Conservation (phyloP, 2,329 filamentous ascomycete species). For the Pyrenophora graminea region DNA sequence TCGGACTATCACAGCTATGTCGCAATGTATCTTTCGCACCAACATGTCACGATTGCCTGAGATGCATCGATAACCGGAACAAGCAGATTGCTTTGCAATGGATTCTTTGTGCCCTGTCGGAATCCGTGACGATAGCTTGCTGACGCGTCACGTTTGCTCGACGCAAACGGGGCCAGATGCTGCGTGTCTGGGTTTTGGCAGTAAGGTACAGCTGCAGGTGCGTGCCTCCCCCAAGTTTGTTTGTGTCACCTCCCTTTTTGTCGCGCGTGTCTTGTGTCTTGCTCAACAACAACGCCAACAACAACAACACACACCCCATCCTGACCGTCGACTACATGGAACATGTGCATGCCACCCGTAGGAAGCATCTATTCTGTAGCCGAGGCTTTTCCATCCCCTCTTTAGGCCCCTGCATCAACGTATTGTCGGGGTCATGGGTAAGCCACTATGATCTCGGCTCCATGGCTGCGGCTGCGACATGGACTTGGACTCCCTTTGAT, state of each 20-base stretch:
- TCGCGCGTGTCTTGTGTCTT: conserved; percentile 14
- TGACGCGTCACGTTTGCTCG: conserved; percentile 12
- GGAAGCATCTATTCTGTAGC: too few species aligned
- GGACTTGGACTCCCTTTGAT: conserved; percentile 5
- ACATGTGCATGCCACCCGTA: too few species aligned
- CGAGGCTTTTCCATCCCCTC: too few species aligned
- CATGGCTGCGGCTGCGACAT: too few species aligned
- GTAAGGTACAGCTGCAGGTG: conserved; percentile 30
- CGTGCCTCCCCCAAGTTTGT: conserved; percentile 28
- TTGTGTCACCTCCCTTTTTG: conserved; percentile 24
- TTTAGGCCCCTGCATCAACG: too few species aligned
- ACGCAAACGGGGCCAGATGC: conserved; percentile 12
- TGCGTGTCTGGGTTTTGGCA: conserved; percentile 14
- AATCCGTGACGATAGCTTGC: conserved; percentile 21
- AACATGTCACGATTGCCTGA: conserved; percentile 14
- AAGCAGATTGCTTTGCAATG: neutral
- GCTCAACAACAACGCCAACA: neutral
- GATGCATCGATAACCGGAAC: conserved; percentile 3
- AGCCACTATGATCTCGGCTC: neutral
- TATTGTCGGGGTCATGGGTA: too few species aligned
- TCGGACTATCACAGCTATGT: conserved; percentile 26
- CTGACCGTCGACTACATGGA: too few species aligned
- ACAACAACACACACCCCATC: neutral
- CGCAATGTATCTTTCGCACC: conserved; percentile 26
- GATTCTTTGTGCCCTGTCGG: conserved; percentile 14